Percentiles rank a stretch among this genome's conserved stretches.
Evolutionary conservation across 1,139 yeast species (phyloP).

Genomic region (Geotrichum histeridarum): DNA sequence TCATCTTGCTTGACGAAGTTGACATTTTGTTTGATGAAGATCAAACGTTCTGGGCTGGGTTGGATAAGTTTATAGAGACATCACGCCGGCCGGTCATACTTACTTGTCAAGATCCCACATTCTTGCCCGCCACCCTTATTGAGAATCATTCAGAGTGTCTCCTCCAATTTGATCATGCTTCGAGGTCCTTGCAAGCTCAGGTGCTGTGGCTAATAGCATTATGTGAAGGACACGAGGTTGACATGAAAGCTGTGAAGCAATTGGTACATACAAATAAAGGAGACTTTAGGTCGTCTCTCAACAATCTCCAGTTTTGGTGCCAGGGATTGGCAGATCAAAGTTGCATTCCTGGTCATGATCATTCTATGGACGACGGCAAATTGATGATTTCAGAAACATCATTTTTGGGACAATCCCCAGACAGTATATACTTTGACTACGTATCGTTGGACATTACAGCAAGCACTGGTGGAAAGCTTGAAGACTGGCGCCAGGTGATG

Average conservation of each 20-base stretch:
- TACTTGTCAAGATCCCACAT: slow-evolving; percentile 56
- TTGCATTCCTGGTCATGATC: slow-evolving; percentile 15
- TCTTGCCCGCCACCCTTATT: slow-evolving; percentile 11
- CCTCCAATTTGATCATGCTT: slow-evolving; percentile 34
- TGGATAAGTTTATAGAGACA: slow-evolving; percentile 56
- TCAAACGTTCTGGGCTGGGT: slow-evolving; percentile 69
- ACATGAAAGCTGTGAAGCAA: slow-evolving; percentile 34
- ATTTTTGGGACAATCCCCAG: slow-evolving; percentile 10
- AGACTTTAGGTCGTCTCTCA: slow-evolving; percentile 56
- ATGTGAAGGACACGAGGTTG: slow-evolving; percentile 40
- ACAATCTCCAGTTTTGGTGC: slow-evolving; percentile 55
- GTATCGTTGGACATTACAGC: background rate
- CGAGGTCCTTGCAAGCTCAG: slow-evolving; percentile 26
- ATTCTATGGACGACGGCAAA: slow-evolving; percentile 17
- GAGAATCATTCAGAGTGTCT: slow-evolving; percentile 21
- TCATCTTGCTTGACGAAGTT: slow-evolving; percentile 79
- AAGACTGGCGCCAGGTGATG: background rate
- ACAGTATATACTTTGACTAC: background rate
- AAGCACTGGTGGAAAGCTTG: background rate
- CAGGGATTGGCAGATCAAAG: slow-evolving; percentile 36
- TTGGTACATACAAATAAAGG: slow-evolving; percentile 38
- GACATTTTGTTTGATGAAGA: slow-evolving; percentile 79
- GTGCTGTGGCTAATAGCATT: slow-evolving; percentile 39
- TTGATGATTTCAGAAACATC: slow-evolving; percentile 28
- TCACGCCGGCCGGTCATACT: slow-evolving; percentile 77